Percentiles rank a stretch among this genome's conserved stretches.
These are phyloP conservation scores for Scytalidium lignicola DNA, from an alignment of 2,329 filamentous ascomycete genomes.

Conservation along the genomic window DNA sequence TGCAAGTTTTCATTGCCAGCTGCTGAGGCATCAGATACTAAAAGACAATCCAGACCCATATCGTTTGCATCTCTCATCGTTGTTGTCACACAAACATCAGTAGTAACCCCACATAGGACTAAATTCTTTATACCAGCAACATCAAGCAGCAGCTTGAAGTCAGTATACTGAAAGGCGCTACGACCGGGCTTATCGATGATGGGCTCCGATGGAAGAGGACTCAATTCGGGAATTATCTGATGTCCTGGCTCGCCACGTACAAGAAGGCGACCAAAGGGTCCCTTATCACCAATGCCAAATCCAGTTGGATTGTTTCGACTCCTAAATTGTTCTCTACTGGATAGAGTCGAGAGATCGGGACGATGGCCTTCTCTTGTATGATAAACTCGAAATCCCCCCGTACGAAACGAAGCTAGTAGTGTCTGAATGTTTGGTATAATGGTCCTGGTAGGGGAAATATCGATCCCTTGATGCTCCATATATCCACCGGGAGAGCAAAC, in stretches of 20 bases:
- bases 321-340: constrained; percentile 46
- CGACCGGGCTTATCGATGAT: constrained; percentile 31
- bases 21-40: constrained; percentile 26
- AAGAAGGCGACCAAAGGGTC: constrained; percentile 52
- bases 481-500: constrained; percentile 43
- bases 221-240: constrained; percentile 44
- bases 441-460: constrained; percentile 31
- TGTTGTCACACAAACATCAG: constrained; percentile 30
- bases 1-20: constrained; percentile 24
- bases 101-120: constrained; percentile 29
- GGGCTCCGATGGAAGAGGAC: constrained; percentile 21
- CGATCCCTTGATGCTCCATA: constrained; percentile 41
- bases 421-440: constrained; percentile 38
- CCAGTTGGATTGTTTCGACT: constrained; percentile 45
- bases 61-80: constrained; percentile 33
- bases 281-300: constrained; percentile 44
- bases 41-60: constrained; percentile 27
- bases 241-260: constrained; percentile 54
- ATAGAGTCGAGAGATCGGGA: constrained; percentile 50
- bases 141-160: constrained; percentile 27
- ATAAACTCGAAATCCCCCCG: constrained; percentile 35
- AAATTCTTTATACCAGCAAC: constrained; percentile 28
- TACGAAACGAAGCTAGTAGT: constrained; percentile 37
- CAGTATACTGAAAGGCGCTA: constrained; percentile 33
- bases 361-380: constrained; percentile 50